Percentiles rank a stretch among this genome's conserved stretches.
Evolutionary conservation across 176 grass and related monocot species (phyloP).

Genomic region (bread wheat (Triticum aestivum)): DNA sequence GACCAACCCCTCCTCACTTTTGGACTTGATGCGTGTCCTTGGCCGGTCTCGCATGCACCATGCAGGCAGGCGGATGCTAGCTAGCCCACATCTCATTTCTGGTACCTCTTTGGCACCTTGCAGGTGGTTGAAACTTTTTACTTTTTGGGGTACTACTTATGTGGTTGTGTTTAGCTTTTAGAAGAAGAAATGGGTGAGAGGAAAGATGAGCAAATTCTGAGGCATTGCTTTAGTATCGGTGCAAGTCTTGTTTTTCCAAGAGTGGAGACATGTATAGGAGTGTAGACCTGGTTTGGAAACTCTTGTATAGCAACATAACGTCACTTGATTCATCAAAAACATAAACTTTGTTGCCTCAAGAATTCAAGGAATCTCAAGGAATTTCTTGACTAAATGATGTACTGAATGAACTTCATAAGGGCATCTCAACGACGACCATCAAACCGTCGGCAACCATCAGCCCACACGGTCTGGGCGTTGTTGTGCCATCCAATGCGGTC

Average conservation of each 20-base stretch:
- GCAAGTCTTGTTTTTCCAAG: background rate
- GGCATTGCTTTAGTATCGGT: background rate
- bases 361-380: background rate
- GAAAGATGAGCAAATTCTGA: background rate
- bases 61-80: background rate
- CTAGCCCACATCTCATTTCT: background rate
- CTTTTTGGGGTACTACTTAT: conserved; percentile 9
- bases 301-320: background rate
- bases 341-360: background rate
- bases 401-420: background rate
- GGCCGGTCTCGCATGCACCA: conserved; percentile 33
- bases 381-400: background rate
- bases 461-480: too few relatives aligned
- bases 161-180: background rate
- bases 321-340: background rate
- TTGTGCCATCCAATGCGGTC: too few relatives aligned
- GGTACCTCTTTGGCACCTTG: background rate
- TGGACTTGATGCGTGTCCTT: conserved; percentile 1
- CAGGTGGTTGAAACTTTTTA: background rate
- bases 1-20: conserved; percentile 31
- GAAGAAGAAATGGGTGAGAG: background rate
- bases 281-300: background rate
- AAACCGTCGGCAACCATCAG: too few relatives aligned
- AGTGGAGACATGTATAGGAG: background rate
- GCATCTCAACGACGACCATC: too few relatives aligned